Evolutionary conservation across 495 filamentous ascomycete genomes (phyloP).

Genomic region (Aspergillus diversus): DNA sequence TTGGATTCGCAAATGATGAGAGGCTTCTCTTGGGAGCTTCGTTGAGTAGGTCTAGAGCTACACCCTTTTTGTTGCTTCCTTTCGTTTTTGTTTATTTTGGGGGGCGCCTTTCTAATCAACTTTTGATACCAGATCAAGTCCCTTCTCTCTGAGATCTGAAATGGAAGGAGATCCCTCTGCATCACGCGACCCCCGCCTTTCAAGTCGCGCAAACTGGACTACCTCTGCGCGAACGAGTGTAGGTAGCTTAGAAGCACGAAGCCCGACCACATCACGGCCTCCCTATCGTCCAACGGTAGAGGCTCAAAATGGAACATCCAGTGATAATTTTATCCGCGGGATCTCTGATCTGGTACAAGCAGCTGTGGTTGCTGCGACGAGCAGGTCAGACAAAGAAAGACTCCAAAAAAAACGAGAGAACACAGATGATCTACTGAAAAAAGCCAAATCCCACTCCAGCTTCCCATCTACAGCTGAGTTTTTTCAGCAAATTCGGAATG

Average conservation of each 20-base stretch:
- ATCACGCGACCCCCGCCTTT: constrained; percentile 19
- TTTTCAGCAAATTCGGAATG: constrained; percentile 22
- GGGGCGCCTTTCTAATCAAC: not conserved
- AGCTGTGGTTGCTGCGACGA: constrained; percentile 15
- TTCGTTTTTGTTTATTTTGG: not conserved
- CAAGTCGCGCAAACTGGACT: constrained; percentile 3
- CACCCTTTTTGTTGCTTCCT: not conserved
- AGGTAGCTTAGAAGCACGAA: constrained; percentile 4
- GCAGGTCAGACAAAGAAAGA: constrained; percentile 27
- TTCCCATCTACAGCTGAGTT: constrained; percentile 30
- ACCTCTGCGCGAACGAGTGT: not conserved
- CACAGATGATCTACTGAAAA: constrained; percentile 23
- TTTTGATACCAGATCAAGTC: not conserved
- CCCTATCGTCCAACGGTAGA: not conserved
- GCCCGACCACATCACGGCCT: not conserved
- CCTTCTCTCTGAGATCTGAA: not conserved
- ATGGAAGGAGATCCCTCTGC: constrained; percentile 11
- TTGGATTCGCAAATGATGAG: not conserved
- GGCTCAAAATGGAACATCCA: constrained; percentile 2
- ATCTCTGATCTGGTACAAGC: constrained; percentile 30
- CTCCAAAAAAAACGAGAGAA: constrained; percentile 27
- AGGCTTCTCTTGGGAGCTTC: not conserved
- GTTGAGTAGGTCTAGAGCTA: not conserved
- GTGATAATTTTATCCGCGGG: constrained; percentile 21
- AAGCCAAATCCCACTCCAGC: constrained; percentile 22